A percentile compares a stretch with the other conserved stretches of the same genome.
Conservation (phyloP, 192 early-diverging fungal genomes). For the Spinellus fusiger region DNA sequence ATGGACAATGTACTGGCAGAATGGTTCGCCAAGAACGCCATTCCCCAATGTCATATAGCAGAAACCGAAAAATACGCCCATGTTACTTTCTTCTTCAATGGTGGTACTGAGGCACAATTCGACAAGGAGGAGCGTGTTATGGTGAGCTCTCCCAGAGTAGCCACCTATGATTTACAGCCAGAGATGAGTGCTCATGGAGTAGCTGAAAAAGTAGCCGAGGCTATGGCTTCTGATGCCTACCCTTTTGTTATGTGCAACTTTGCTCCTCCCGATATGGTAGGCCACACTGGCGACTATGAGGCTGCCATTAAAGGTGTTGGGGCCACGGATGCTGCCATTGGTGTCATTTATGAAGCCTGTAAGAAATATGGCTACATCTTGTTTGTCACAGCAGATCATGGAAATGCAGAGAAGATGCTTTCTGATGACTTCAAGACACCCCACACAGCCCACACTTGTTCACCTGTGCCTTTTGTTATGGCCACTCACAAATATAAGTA, state of each 20-base stretch:
- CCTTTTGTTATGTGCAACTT: constrained; percentile 99
- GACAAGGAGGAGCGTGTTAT: constrained; percentile 81
- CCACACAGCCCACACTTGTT: constrained; percentile 95
- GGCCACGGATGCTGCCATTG: constrained; percentile 94
- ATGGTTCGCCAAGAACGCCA: constrained; percentile 83
- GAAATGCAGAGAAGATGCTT: constrained; percentile 99
- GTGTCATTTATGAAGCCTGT: constrained; percentile 89
- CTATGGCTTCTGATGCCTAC: constrained; percentile 70
- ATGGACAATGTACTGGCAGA: constrained; percentile 99
- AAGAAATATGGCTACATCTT: constrained; percentile 81
- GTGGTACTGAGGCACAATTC: constrained; percentile 93
- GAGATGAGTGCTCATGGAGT: constrained; percentile 91
- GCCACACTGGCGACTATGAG: constrained; percentile 95
- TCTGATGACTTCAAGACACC: constrained; percentile 76
- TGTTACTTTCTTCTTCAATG: constrained; percentile 99
- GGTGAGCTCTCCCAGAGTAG: constrained; percentile 89
- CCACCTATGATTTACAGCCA: constrained; percentile 96
- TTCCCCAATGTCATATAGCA: constrained; percentile 93
- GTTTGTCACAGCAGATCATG: constrained; percentile 97
- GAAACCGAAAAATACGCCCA: constrained; percentile 99
- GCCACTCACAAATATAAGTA: constrained; percentile 52
- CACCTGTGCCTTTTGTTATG: constrained; percentile 91
- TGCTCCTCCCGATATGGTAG: constrained; percentile 96
- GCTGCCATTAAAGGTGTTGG: constrained; percentile 87
- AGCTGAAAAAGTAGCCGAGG: constrained; percentile 84